Conservation (phyloP, 176 grass and related monocot species). For the Musa itinerans region DNA sequence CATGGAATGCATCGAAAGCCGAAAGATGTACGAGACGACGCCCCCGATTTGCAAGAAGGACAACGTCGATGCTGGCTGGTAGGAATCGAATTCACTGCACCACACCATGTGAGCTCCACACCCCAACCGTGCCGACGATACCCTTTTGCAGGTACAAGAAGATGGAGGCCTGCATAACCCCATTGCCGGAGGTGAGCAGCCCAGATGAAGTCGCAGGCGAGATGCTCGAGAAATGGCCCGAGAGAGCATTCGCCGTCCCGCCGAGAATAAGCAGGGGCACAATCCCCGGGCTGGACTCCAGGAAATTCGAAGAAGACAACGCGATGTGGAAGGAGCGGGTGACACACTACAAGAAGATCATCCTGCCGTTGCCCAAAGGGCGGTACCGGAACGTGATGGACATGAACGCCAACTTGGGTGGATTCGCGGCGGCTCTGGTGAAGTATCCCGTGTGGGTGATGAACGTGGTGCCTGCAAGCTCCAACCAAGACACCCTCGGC, state of each 20-base stretch:
- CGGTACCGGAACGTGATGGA: conserved; percentile 92
- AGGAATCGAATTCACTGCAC: neutral
- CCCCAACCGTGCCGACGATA: too few species aligned
- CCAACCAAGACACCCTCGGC: conserved; percentile 60
- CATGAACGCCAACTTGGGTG: conserved; percentile 87
- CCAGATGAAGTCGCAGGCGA: conserved; percentile 77
- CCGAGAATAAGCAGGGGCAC: conserved; percentile 75
- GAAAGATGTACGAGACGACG: conserved; percentile 47
- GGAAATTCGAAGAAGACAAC: conserved; percentile 84
- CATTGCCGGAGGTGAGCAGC: conserved; percentile 67
- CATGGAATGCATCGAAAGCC: conserved; percentile 46
- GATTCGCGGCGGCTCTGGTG: conserved; percentile 58
- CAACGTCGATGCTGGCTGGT: conserved; percentile 78
- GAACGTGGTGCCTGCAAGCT: conserved; percentile 69
- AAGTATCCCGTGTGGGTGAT: conserved; percentile 86
- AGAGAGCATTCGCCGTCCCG: conserved; percentile 58
- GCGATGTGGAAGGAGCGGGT: conserved; percentile 68
- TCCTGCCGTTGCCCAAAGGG: conserved; percentile 43
- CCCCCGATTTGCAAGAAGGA: conserved; percentile 81
- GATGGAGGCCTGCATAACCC: conserved; percentile 80
- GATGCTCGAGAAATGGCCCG: conserved; percentile 55
- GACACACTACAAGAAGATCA: conserved; percentile 49
- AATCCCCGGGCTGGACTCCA: conserved; percentile 51
- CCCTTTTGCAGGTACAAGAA: conserved; percentile 61
- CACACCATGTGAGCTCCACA: neutral